phyloP scores from a whole-genome alignment of 2,329 filamentous ascomycete species.

The Fusarium sacchari region DNA sequence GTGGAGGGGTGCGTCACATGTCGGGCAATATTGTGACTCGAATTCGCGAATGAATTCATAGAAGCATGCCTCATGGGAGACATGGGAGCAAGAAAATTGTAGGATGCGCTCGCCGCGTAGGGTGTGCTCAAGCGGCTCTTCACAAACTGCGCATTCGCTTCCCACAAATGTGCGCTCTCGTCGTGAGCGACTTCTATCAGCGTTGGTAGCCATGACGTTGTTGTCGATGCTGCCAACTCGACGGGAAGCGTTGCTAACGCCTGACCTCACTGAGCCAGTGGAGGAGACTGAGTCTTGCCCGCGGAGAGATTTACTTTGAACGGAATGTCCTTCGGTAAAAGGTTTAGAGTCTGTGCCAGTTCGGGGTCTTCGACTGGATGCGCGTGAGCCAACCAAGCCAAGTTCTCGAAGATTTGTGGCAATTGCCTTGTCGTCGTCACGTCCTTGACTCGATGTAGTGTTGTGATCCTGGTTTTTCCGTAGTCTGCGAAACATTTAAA shows the following conservation, averaged over 20 bases:
- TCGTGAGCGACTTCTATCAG: conserved; percentile 81
- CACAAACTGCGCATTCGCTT: conserved; percentile 93
- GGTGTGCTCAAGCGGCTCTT: conserved; percentile 95
- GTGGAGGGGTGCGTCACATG: conserved; percentile 90
- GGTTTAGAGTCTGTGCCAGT: conserved; percentile 42
- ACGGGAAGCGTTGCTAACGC: conserved; percentile 46
- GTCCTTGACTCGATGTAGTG: conserved; percentile 28
- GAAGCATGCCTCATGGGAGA: conserved; percentile 97
- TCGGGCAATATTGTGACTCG: conserved; percentile 92
- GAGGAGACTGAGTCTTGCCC: conserved; percentile 48
- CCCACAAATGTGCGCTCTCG: conserved; percentile 96
- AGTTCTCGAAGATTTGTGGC: conserved; percentile 44
- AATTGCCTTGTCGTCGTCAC: conserved; percentile 37
- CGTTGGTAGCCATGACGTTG: conserved; percentile 56
- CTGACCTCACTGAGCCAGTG: conserved; percentile 48
- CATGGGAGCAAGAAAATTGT: conserved; percentile 96
- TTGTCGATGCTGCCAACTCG: conserved; percentile 53
- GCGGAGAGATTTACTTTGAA: conserved; percentile 42
- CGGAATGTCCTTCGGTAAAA: conserved; percentile 45
- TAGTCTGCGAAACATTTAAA: conserved; percentile 53
- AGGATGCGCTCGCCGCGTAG: conserved; percentile 92
- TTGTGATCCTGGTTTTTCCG: conserved; percentile 46
- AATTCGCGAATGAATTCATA: conserved; percentile 98
- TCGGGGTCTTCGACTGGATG: conserved; percentile 39
- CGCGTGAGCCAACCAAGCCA: conserved; percentile 43